phyloP scores from a whole-genome alignment of 805 yeast genomes.

The Ogataea nakhonphanomensis region DNA sequence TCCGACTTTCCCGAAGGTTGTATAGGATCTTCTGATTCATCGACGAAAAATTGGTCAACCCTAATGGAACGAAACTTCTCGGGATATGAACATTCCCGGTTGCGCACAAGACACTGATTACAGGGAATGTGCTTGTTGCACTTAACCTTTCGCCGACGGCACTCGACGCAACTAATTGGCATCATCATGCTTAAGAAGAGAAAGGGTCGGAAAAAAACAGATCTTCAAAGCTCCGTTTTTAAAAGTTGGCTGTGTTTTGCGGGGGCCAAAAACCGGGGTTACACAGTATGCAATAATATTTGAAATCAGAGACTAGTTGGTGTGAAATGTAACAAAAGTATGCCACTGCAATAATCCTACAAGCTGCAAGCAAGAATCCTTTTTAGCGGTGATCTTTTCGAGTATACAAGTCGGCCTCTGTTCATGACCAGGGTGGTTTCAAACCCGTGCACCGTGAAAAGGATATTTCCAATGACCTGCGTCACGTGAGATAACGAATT shows the following conservation, averaged over 20 bases:
- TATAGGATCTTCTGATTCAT: constrained; percentile 1
- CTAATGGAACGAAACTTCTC: constrained; percentile 44
- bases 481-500: constrained; percentile 9
- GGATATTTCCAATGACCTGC: not conserved
- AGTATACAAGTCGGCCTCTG: no score
- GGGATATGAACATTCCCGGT: constrained; percentile 43
- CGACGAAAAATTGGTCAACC: constrained; percentile 23
- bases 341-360: no score
- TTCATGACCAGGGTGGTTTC: no score
- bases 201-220: not conserved
- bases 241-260: constrained; percentile 8
- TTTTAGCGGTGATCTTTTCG: no score
- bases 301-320: no score
- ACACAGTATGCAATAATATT: not conserved
- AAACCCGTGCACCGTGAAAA: no score
- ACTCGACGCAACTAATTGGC: constrained; percentile 34
- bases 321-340: no score
- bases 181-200: constrained; percentile 21
- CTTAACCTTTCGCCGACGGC: constrained; percentile 35
- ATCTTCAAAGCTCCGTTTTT: constrained; percentile 2
- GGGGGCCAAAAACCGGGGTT: constrained; percentile 7
- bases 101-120: constrained; percentile 40
- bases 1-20: not conserved
- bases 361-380: no score
- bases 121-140: constrained; percentile 40